phyloP scores from a whole-genome alignment of 192 early-diverging fungal genomes.

The Lunasporangiospora selenospora region DNA sequence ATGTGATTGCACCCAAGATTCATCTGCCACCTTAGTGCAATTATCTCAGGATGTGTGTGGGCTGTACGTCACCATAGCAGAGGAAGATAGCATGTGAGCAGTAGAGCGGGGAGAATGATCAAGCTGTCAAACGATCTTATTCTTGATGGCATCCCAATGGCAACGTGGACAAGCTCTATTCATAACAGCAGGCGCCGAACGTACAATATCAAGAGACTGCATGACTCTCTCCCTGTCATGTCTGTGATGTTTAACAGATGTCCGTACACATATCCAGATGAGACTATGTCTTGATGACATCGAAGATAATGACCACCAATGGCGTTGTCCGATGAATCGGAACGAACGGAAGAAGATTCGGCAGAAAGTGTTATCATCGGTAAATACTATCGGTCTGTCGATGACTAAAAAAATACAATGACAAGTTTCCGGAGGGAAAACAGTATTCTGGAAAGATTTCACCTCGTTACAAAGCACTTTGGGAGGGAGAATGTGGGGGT shows the following conservation, averaged over 20 bases:
- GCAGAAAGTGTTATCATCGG: no score
- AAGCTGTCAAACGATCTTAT: no score
- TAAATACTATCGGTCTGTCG: no score
- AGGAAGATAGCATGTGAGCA: no score
- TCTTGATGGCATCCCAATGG: neutral
- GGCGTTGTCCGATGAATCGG: no score
- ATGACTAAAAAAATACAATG: no score
- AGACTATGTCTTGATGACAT: neutral
- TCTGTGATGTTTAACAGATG: neutral
- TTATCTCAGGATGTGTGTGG: slow-evolving; percentile 2
- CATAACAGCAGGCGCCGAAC: neutral
- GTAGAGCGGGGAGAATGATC: no score
- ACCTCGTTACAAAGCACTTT: neutral
- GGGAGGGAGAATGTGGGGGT: neutral
- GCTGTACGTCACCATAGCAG: no score
- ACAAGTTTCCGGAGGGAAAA: no score
- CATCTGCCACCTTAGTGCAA: slow-evolving; percentile 6
- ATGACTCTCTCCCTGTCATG: neutral
- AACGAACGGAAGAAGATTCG: no score
- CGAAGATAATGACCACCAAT: neutral
- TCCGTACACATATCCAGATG: neutral
- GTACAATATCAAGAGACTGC: neutral
- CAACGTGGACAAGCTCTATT: neutral
- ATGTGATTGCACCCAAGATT: neutral
- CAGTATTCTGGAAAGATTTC: no score